These are phyloP conservation scores for Botrytis porri DNA, from an alignment of 2,329 filamentous ascomycete genomes.

Conservation along the genomic window DNA sequence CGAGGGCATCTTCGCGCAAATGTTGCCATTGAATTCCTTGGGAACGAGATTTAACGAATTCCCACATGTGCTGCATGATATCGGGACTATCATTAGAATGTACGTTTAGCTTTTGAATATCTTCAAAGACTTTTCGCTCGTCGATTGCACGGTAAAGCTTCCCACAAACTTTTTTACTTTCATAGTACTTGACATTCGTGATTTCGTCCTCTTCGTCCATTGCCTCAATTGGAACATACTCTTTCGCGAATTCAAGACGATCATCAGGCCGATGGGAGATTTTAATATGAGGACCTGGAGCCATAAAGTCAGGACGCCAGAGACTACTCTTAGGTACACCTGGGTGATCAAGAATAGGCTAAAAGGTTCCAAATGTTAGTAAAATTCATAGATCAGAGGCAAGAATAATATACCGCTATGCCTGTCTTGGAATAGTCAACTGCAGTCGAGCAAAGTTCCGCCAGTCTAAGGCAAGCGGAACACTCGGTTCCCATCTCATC, in stretches of 20 bases:
- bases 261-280: conserved; percentile 41
- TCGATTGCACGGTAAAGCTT: conserved; percentile 70
- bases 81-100: conserved; percentile 17
- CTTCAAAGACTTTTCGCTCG: conserved; percentile 59
- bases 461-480: conserved; percentile 51
- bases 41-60: conserved; percentile 41
- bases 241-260: conserved; percentile 1
- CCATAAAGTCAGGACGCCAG: conserved; percentile 52
- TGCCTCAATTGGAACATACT: conserved; percentile 21
- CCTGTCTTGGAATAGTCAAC: conserved; percentile 79
- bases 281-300: conserved; percentile 44
- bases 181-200: conserved; percentile 57
- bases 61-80: conserved; percentile 39
- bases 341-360: conserved; percentile 31
- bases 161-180: conserved; percentile 66
- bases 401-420: conserved; percentile 45
- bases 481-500: conserved; percentile 50
- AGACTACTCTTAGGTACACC: conserved; percentile 32
- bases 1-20: conserved; percentile 39
- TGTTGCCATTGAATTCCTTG: conserved; percentile 41
- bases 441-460: conserved; percentile 64
- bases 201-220: conserved; percentile 49
- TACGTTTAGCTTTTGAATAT: conserved; percentile 27
- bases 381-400: neutral
- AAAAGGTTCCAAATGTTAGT: neutral